phyloP scores from a whole-genome alignment of 2,329 filamentous ascomycete species.

The Hypoxylon sp. region DNA sequence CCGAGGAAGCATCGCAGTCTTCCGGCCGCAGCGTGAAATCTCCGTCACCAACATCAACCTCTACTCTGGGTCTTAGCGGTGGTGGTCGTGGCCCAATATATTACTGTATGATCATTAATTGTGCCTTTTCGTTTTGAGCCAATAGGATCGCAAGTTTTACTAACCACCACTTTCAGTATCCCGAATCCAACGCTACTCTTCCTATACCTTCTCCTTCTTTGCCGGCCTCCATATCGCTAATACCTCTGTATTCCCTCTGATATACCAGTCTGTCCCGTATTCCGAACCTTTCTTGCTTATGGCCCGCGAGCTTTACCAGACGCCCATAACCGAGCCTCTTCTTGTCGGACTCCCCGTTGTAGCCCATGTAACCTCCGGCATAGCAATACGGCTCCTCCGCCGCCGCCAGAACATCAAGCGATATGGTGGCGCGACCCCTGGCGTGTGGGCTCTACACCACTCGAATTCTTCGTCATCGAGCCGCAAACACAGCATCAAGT shows the following conservation, averaged over 20 bases:
- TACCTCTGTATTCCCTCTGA: conserved; percentile 83
- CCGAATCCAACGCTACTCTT: conserved; percentile 88
- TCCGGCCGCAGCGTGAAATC: conserved; percentile 56
- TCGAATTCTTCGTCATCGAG: conserved; percentile 53
- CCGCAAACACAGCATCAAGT: conserved; percentile 39
- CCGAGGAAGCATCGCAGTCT: conserved; percentile 55
- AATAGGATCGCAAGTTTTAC: conserved; percentile 33
- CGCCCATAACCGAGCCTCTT: conserved; percentile 81
- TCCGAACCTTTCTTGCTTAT: conserved; percentile 91
- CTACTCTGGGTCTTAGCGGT: conserved; percentile 71
- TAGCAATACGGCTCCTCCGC: conserved; percentile 82
- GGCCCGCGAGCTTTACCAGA: conserved; percentile 93
- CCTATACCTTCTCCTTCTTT: conserved; percentile 86
- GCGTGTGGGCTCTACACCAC: conserved; percentile 60
- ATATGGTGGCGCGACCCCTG: conserved; percentile 79
- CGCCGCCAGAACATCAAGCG: conserved; percentile 78
- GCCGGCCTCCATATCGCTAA: conserved; percentile 83
- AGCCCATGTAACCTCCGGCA: conserved; percentile 81
- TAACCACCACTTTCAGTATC: conserved; percentile 66
- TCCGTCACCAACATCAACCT: conserved; percentile 59
- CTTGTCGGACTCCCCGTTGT: conserved; percentile 82
- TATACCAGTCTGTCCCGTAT: conserved; percentile 78
- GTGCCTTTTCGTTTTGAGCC: conserved; percentile 12
- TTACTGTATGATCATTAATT: conserved; percentile 72
- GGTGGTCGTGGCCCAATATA: conserved; percentile 78